A percentile compares a stretch with the other conserved stretches of the same genome.
These are phyloP conservation scores for Hygrophoropsis aurantiaca DNA, from an alignment of 768 basidiomycete species.

Conservation along the genomic window DNA sequence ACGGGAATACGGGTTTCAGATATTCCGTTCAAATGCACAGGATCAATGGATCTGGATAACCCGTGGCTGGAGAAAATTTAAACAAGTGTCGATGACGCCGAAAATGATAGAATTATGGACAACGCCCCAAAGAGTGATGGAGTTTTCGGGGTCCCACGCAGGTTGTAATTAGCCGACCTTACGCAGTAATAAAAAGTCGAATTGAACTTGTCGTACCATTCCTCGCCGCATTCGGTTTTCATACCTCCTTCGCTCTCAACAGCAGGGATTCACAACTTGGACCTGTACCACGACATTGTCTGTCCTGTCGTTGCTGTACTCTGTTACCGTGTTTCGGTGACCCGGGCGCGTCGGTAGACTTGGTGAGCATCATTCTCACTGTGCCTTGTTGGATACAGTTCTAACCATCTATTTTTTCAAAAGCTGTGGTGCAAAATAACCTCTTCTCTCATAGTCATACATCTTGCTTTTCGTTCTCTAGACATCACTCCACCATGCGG, in stretches of 20 bases:
- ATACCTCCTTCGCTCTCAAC: not conserved
- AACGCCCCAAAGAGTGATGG: too few species aligned
- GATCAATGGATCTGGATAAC: too few species aligned
- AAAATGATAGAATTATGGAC: too few species aligned
- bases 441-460: not conserved
- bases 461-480: not conserved
- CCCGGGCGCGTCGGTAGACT: not conserved
- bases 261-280: not conserved
- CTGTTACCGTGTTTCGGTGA: not conserved
- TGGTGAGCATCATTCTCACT: slow-evolving; percentile 1
- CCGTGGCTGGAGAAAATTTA: too few species aligned
- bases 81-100: too few species aligned
- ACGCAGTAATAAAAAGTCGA: slow-evolving; percentile 26
- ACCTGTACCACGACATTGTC: not conserved
- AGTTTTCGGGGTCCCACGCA: slow-evolving; percentile 24
- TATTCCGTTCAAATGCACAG: too few species aligned
- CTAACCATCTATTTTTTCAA: not conserved
- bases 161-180: slow-evolving; percentile 19
- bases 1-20: too few species aligned
- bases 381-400: not conserved
- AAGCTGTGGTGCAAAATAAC: not conserved
- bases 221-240: not conserved
- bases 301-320: not conserved
- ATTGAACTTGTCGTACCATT: slow-evolving; percentile 16
- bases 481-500: slow-evolving; percentile 41